Conservation (phyloP, 768 basidiomycete genomes). For the Leccinum uliginosum region DNA sequence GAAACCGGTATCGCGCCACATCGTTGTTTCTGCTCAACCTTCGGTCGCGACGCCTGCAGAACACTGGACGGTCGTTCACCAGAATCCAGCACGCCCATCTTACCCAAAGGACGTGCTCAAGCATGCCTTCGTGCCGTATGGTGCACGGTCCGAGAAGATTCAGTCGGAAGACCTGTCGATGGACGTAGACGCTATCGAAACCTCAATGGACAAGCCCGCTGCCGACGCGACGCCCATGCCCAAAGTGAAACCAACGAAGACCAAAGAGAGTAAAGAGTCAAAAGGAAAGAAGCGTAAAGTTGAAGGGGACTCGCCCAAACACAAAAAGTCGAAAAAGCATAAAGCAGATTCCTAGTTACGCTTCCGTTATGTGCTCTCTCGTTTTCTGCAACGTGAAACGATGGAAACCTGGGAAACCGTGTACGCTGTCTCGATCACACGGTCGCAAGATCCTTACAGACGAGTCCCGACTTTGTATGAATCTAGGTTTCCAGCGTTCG, state of each 20-base stretch:
- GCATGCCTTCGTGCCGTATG: conserved; percentile 61
- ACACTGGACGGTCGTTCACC: conserved; percentile 23
- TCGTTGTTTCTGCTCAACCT: conserved; percentile 54
- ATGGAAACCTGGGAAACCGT: no score
- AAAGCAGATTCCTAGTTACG: conserved; percentile 25
- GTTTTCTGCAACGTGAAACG: no score
- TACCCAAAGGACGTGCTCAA: conserved; percentile 60
- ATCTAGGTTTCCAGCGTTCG: not conserved
- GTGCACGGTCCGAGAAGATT: conserved; percentile 35
- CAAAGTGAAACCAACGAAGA: conserved; percentile 2
- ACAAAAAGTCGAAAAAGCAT: conserved; percentile 50
- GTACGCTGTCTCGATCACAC: no score
- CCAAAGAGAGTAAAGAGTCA: conserved; percentile 25
- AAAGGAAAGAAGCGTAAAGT: conserved; percentile 45
- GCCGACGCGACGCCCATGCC: not conserved
- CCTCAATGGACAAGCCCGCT: not conserved
- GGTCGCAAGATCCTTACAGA: not conserved
- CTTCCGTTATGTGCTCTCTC: no score
- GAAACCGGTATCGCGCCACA: conserved; percentile 50
- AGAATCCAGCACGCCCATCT: conserved; percentile 52
- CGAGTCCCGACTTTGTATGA: not conserved
- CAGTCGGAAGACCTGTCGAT: conserved; percentile 9
- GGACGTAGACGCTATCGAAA: conserved; percentile 24
- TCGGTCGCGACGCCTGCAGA: conserved; percentile 22
- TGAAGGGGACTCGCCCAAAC: conserved; percentile 43